Base-by-base conservation (phyloP, 108 stramenopile species). In the Discostella pseudostelligera region DNA sequence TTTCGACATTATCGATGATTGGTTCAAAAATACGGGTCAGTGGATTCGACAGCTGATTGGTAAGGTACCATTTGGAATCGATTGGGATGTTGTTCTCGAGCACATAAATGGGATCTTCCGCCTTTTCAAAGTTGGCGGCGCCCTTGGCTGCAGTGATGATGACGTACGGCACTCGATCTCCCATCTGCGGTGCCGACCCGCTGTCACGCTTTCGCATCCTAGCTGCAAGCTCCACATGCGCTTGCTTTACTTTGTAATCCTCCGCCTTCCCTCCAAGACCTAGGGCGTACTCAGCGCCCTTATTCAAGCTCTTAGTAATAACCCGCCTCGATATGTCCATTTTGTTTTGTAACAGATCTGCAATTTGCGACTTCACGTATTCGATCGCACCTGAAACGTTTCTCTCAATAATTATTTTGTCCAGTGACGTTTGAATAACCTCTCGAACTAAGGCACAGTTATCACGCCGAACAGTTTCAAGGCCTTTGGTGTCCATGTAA, bases 161-260 rank as follows among this genome's bases (percentile, higher is more conserved):
- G 20, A 99, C 97, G 79, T 99, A 99, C 6, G 99, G 96, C n/a
- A 99, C 97, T 61, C 99, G 99, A 80, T 99, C 99, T 46, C 99
- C 99, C 83, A 99, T 94, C 59, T 96, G 96, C 0, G 99, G 99
- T 17, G 99, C 99, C 4, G 92, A 92, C 54, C 98, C 98, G 12
- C 96, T 81, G 76, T 97, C 97, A 12, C 99, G 93, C 65, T 96
- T 93, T 66, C 86, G 82, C 97, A 99, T 98, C 40, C 97, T 83
- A 56, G 94, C 95, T 24, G 99, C 99, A 39, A 99, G 90, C 83
- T 99, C 99, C 29, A 98, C 99, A 76, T 99, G 99, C 44, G 97
- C 99, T 62, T 91, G 90, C 69, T 98, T 99, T 46, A 89, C 78
- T 42, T 92, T 94, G 90, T 99, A 99, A 65, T 94, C 93, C 40